Percentiles rank a stretch among this genome's conserved stretches.
These are phyloP conservation scores for Polyporus tsugae DNA, from an alignment of 1,284 basidiomycete genomes.

Conservation along the genomic window DNA sequence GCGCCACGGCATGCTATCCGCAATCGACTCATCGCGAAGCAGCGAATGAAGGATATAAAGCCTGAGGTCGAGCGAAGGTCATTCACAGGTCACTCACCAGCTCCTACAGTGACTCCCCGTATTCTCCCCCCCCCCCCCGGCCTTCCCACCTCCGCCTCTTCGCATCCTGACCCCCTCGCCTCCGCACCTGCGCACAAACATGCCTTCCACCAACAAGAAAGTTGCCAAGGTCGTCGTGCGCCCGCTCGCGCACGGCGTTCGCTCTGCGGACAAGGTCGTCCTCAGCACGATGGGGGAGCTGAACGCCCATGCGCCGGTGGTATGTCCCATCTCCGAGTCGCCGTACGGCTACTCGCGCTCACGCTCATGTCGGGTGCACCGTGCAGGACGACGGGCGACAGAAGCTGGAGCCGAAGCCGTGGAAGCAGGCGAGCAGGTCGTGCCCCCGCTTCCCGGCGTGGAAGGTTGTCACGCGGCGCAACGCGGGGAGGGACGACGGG, in stretches of 20 bases:
- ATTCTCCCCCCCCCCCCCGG: no score
- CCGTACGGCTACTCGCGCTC: background rate
- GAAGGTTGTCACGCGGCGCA: conserved; percentile 5
- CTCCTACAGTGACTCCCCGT: background rate
- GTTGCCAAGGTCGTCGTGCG: conserved; percentile 19
- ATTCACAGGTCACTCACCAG: background rate
- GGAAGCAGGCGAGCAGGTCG: conserved; percentile 19
- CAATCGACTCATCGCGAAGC: background rate
- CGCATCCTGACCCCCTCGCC: background rate
- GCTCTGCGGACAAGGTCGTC: conserved; percentile 14
- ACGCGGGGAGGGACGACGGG: conserved; percentile 21
- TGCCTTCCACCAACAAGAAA: conserved; percentile 20
- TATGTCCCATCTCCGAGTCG: conserved; percentile 15
- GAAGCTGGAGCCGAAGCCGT: conserved; percentile 16
- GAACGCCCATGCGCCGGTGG: conserved; percentile 17
- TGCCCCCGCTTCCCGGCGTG: background rate
- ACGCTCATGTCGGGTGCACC: background rate
- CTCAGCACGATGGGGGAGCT: conserved; percentile 17
- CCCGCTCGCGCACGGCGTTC: conserved; percentile 14
- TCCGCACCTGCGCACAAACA: background rate
- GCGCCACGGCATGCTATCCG: background rate
- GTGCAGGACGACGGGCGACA: background rate
- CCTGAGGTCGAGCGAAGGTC: background rate
- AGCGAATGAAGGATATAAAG: background rate
- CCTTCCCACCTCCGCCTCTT: background rate